Base-by-base conservation (phyloP, 352 stramenopile species). In the Aphanomyces invadans region DNA sequence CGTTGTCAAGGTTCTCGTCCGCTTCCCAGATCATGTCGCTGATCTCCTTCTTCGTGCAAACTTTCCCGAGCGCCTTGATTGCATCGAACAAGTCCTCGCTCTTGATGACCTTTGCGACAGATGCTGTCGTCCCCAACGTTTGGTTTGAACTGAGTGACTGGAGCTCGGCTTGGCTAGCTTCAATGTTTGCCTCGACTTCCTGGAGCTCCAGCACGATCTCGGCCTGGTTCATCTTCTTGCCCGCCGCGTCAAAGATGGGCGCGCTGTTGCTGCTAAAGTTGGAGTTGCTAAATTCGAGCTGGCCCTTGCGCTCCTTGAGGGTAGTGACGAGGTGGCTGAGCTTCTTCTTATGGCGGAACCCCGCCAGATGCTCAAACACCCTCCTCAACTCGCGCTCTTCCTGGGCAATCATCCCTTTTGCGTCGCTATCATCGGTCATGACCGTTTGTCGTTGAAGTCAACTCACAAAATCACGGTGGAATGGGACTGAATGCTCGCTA, bases 1-100 rank as follows among this genome's bases (percentile, higher is more conserved):
- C 81, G 26, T 88, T 92, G 74, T 99, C 96, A 46, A 98, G 69
- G 73, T 98, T 98, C 71, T 98, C 95, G 74, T 99, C 96, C 15
- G 97, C 95, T 76, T 98, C 96, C 95, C 95, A 99, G 69, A 99
- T 98, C 86, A 99, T 98, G 64, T 98, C 92, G 57, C 91, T 90
- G 52, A 98, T 95, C 71, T 98, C 94, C 74, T 97, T 97, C 78
- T 97, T 97, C 7, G 84, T 79, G 64, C 78, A 89, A 32, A 88
- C 84, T 62, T 97, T 98, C 9, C 92, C 93, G 29, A 98, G 78
- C 23, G 86, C 84, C 67, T 96, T 97, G 71, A 98, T 88, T 45
- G 89, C 92, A 39, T 97, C 90, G 53, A 85, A 95, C 10, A 98
- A 79, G 75, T 99, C 96, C 32, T 93, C 81, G 56, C 88, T 81